phyloP scores from a whole-genome alignment of 768 basidiomycete genomes.

The Termitomyces sp. region DNA sequence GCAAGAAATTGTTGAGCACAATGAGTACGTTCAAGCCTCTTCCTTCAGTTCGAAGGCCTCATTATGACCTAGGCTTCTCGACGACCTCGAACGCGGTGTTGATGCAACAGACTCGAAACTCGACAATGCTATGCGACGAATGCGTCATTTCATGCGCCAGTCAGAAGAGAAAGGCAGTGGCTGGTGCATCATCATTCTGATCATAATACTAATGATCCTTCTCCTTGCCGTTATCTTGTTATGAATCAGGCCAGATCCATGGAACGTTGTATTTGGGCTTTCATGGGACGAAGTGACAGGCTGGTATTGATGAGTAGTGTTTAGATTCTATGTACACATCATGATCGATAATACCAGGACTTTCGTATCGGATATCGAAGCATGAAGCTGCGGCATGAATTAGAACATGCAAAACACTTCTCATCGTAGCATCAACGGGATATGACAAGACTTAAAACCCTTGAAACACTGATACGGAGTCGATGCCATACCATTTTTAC shows the following conservation, averaged over 20 bases:
- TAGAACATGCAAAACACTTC: not conserved
- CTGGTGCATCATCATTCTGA: conserved; percentile 85
- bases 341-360: not conserved
- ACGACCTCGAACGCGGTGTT: conserved; percentile 70
- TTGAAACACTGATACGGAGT: no score
- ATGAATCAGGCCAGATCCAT: conserved; percentile 23
- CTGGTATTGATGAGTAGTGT: not conserved
- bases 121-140: conserved; percentile 54
- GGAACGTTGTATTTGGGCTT: not conserved
- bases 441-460: no score
- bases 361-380: not conserved
- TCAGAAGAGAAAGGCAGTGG: conserved; percentile 89
- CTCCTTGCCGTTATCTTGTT: conserved; percentile 78
- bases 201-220: conserved; percentile 71
- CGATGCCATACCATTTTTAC: no score
- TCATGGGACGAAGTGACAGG: not conserved
- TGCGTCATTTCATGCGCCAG: conserved; percentile 79
- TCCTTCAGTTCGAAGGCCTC: not conserved
- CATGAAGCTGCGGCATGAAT: not conserved
- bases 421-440: no score
- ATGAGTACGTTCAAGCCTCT: conserved; percentile 52
- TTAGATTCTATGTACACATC: not conserved
- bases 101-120: conserved; percentile 67
- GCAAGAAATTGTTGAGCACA: conserved; percentile 86
- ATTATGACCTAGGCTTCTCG: conserved; percentile 57